These are phyloP conservation scores for Yamadazyma dendronema DNA, from an alignment of 1,139 yeast species.

Conservation along the genomic window DNA sequence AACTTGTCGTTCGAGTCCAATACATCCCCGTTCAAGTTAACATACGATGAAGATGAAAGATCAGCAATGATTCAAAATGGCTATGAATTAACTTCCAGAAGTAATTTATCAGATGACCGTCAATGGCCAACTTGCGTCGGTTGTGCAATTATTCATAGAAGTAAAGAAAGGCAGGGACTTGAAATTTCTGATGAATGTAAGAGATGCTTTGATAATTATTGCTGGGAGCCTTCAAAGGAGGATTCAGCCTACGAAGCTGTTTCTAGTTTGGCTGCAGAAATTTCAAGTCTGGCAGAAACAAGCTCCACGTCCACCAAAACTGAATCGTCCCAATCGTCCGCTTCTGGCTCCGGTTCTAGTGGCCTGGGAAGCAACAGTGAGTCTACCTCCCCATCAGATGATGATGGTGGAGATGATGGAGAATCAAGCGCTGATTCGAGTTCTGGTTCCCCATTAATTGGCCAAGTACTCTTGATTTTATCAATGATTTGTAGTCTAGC, in stretches of 20 bases:
- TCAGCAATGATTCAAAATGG: conserved; percentile 35
- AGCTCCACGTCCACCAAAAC: neutral
- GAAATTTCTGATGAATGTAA: conserved; percentile 41
- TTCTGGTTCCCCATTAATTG: neutral
- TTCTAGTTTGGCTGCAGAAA: conserved; percentile 7
- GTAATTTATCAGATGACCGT: conserved; percentile 34
- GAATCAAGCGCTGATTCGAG: neutral
- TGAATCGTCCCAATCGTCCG: neutral
- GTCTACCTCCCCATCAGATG: neutral
- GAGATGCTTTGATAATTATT: conserved; percentile 37
- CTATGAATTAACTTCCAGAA: conserved; percentile 36
- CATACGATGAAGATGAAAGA: conserved; percentile 36
- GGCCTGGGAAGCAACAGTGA: neutral
- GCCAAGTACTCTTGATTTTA: no score
- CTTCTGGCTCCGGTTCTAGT: neutral
- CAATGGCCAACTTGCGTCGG: conserved; percentile 46
- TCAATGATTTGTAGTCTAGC: no score
- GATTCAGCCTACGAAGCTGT: conserved; percentile 12
- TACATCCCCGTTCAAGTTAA: conserved; percentile 39
- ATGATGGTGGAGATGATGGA: neutral
- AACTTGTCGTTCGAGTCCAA: conserved; percentile 32
- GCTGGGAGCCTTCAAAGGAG: conserved; percentile 32
- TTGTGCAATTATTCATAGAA: conserved; percentile 45
- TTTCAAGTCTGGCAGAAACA: conserved; percentile 3
- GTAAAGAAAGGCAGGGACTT: conserved; percentile 38